Conservation (phyloP, 2,329 filamentous ascomycete species). For the Hymenoscyphus infarciens region DNA sequence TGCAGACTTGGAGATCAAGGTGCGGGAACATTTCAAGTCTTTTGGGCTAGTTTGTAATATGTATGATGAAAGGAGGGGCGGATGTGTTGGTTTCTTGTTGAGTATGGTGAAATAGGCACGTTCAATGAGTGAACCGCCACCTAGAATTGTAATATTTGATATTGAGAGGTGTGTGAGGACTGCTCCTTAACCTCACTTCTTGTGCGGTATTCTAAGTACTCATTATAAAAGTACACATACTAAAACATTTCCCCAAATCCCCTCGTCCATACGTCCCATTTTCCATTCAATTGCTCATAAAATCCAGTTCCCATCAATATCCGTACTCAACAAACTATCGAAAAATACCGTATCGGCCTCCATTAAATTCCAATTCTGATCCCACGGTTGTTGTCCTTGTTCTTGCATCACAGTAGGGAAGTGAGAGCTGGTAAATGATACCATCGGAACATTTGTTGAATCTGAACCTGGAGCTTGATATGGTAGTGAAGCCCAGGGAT, state of each 20-base stretch:
- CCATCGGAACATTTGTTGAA: slow-evolving; percentile 15
- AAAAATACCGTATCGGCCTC: slow-evolving; percentile 32
- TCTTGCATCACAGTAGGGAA: slow-evolving; percentile 20
- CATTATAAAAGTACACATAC: background rate
- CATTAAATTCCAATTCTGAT: slow-evolving; percentile 22
- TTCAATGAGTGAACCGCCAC: too few species aligned
- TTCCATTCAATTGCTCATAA: background rate
- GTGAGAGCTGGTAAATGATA: slow-evolving; percentile 28
- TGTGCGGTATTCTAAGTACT: too few species aligned
- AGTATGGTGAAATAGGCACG: background rate
- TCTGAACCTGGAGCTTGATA: background rate
- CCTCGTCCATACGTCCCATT: background rate
- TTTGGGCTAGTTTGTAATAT: background rate
- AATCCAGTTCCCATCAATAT: slow-evolving; percentile 34
- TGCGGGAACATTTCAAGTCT: background rate
- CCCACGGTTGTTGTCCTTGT: slow-evolving; percentile 10
- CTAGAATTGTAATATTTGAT: too few species aligned
- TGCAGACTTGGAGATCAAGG: background rate
- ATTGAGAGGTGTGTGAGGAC: too few species aligned
- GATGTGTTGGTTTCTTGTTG: background rate
- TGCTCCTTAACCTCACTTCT: too few species aligned
- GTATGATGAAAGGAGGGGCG: background rate
- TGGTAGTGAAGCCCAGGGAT: slow-evolving; percentile 9
- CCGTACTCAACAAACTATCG: slow-evolving; percentile 32
- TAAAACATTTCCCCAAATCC: background rate